Base-by-base conservation (phyloP, 140 eudicot species). In the Cichorium intybus region DNA sequence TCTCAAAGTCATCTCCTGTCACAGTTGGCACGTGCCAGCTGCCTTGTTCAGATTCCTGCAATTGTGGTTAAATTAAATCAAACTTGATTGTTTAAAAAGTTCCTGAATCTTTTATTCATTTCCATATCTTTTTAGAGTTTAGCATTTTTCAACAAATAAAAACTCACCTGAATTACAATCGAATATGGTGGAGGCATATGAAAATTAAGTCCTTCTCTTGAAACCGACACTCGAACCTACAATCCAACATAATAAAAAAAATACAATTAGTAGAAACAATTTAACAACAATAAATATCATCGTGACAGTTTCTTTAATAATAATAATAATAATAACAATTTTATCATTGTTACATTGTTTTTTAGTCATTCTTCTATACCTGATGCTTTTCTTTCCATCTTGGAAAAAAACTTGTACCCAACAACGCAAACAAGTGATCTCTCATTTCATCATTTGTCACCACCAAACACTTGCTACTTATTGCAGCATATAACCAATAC, bases 351-450 rank as follows among this genome's bases (percentile, higher is more conserved):
- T 22, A 22, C 16, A 8, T 21, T 17, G 24, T 22, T 50, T 50
- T 66, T 51, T 31, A 31, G 35, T 31, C 49, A 66, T 27, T 39
- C 2, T 10, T 51, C 20, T 31, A 66, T 43, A 89, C 97, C 92
- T 91, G 98, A 78, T 92, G 98, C 53, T 88, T 88, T 62, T 92
- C 98, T 77, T 92, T 88, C 98, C 98, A 92, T 72, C 98, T 85
- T 12, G 98, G 96, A 64, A 92, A 92, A 59, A 92, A 88, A 74
- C 85, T 88, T 9, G 87, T 83, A 66, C 96, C 98, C 60, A 92
- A 71, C 71, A 92, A 76, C 62, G 82, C 83, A 73, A 92, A 92
- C 76, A 92, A 85, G 68, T 92, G 98, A 62, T 92, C 98, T 66
- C 98, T 80, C 98, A 92, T 92, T 73, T 92, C 98, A 76, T 92